Percentiles rank a stretch among this genome's conserved stretches.
phyloP scores from a whole-genome alignment of 2,329 filamentous ascomycete species.

The Aspergillus udagawae region DNA sequence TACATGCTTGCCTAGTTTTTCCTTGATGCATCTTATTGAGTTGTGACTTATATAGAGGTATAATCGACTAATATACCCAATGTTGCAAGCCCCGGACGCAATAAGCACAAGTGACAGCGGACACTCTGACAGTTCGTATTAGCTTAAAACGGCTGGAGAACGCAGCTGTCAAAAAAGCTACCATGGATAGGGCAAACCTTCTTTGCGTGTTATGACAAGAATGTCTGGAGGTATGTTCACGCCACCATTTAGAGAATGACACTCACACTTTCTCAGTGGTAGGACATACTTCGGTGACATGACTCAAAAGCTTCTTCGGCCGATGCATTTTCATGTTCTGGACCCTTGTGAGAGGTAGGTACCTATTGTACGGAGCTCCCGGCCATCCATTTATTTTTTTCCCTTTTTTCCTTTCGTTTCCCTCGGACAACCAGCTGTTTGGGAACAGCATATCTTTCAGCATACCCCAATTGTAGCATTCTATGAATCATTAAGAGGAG shows the following conservation, averaged over 20 bases:
- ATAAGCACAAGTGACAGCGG: too few species aligned
- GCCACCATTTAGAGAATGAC: neutral
- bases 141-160: neutral
- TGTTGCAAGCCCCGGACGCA: too few species aligned
- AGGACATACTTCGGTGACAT: neutral
- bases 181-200: neutral
- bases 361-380: neutral
- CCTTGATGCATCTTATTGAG: too few species aligned
- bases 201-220: too few species aligned
- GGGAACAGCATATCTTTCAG: neutral
- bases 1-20: too few species aligned
- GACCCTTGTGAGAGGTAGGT: neutral
- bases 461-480: neutral
- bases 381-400: neutral
- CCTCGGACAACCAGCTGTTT: neutral
- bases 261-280: neutral
- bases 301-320: too few species aligned
- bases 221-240: neutral
- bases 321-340: too few species aligned
- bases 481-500: neutral
- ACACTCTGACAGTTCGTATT: too few species aligned
- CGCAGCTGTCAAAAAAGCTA: neutral
- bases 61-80: too few species aligned
- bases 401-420: neutral
- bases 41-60: too few species aligned